These are phyloP conservation scores for Leccinum subtestaceum DNA, from an alignment of 768 basidiomycete genomes.

Conservation along the genomic window DNA sequence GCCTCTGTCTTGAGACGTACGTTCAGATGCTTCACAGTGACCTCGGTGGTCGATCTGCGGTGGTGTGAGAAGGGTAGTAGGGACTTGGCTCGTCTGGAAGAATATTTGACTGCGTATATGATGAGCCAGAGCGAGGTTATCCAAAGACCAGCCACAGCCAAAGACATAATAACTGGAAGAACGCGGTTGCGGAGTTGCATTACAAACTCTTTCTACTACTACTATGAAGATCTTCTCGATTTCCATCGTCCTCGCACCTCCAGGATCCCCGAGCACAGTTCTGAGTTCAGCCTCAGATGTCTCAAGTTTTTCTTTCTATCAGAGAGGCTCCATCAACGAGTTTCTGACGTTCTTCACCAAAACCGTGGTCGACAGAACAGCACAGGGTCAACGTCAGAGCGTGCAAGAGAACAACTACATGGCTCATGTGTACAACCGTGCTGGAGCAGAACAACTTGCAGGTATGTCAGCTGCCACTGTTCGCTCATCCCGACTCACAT, in stretches of 20 bases:
- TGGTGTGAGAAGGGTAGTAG: constrained; percentile 22
- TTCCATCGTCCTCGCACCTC: constrained; percentile 66
- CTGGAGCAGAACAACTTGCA: constrained; percentile 80
- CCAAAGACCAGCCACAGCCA: constrained; percentile 21
- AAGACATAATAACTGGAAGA: constrained; percentile 24
- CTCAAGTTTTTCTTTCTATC: constrained; percentile 92
- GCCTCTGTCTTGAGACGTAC: constrained; percentile 45
- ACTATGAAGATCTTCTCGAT: constrained; percentile 88
- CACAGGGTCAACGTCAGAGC: constrained; percentile 85
- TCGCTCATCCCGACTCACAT: neutral
- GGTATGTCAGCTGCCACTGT: constrained; percentile 45
- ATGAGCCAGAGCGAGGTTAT: constrained; percentile 24
- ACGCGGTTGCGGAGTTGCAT: neutral
- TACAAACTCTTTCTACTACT: constrained; percentile 8
- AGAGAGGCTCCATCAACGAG: constrained; percentile 81
- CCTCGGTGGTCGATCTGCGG: constrained; percentile 19
- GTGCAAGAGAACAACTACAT: constrained; percentile 92
- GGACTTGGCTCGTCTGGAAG: constrained; percentile 12
- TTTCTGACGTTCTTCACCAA: constrained; percentile 93
- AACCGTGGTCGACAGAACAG: constrained; percentile 88
- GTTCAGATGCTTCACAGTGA: constrained; percentile 27
- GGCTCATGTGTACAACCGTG: constrained; percentile 90
- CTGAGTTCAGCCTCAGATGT: constrained; percentile 76
- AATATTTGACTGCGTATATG: constrained; percentile 26
- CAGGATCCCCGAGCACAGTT: constrained; percentile 57